phyloP scores from a whole-genome alignment of 2,329 filamentous ascomycete genomes.

The Spiromastix sp. region DNA sequence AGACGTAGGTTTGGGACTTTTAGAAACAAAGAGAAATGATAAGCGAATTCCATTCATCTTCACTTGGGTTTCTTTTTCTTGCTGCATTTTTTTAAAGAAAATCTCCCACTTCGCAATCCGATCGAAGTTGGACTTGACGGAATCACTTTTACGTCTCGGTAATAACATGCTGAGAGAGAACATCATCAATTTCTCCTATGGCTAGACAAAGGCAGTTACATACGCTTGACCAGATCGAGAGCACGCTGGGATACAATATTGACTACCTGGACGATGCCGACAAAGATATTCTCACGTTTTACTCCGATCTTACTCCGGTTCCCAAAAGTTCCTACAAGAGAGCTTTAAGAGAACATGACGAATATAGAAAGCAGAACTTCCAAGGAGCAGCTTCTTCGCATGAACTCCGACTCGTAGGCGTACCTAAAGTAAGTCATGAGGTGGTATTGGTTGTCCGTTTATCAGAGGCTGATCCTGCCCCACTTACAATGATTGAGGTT shows the following conservation, averaged over 20 bases:
- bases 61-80: not conserved
- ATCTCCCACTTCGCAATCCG: not conserved
- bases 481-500: not conserved
- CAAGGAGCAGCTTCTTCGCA: not conserved
- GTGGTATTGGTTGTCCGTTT: not conserved
- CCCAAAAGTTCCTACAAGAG: not conserved
- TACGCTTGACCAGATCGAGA: not conserved
- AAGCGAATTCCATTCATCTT: not conserved
- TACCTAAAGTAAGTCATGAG: not conserved
- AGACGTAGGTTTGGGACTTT: not conserved
- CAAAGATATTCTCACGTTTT: not conserved
- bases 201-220: not conserved
- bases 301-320: not conserved
- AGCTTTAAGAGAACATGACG: not conserved
- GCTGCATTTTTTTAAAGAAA: not conserved
- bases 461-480: not conserved
- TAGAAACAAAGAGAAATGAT: not conserved
- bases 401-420: not conserved
- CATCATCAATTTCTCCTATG: not conserved
- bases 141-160: no score
- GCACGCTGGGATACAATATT: not conserved
- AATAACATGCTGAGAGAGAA: no score
- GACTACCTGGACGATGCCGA: not conserved
- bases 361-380: not conserved
- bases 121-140: no score